A percentile compares a stretch with the other conserved stretches of the same genome.
These are phyloP conservation scores for Fagopyrum tataricum DNA, from an alignment of 148 eudicot genomes.

Conservation along the genomic window DNA sequence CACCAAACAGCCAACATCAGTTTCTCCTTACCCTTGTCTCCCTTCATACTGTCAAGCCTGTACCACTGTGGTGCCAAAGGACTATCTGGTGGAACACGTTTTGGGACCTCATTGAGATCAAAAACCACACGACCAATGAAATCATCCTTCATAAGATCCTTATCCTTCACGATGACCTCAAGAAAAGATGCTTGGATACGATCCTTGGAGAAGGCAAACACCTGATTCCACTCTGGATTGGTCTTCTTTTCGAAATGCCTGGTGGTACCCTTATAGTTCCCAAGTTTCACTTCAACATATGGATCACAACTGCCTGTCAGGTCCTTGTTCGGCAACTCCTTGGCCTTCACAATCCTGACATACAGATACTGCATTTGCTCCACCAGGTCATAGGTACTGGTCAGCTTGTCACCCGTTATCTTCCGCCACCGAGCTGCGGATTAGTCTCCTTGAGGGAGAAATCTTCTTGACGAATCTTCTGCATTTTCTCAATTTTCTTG, in stretches of 20 bases:
- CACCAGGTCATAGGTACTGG: constrained; percentile 64
- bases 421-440: constrained; percentile 55
- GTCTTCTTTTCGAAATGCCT: constrained; percentile 50
- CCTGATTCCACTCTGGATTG: constrained; percentile 61
- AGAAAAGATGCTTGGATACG: constrained; percentile 47
- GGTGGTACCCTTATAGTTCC: constrained; percentile 58
- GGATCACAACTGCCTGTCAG: constrained; percentile 56
- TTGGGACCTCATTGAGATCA: constrained; percentile 61
- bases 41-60: constrained; percentile 45
- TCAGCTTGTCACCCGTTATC: constrained; percentile 44
- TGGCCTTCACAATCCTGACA: constrained; percentile 60
- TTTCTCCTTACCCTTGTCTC: constrained; percentile 52
- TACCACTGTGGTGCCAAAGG: constrained; percentile 81
- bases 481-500: constrained; percentile 25
- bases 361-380: constrained; percentile 69
- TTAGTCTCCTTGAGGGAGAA: constrained; percentile 57
- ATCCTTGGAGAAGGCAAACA: constrained; percentile 59
- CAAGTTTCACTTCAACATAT: constrained; percentile 54
- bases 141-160: constrained; percentile 56
- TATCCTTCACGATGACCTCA: constrained; percentile 53
- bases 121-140: constrained; percentile 42
- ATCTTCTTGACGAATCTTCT: constrained; percentile 46
- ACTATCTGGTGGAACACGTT: constrained; percentile 69
- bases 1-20: constrained; percentile 77
- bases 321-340: constrained; percentile 47